A percentile compares a stretch with the other conserved stretches of the same genome.
phyloP scores from a whole-genome alignment of 805 yeast species.

The Clavispora vitiphila region DNA sequence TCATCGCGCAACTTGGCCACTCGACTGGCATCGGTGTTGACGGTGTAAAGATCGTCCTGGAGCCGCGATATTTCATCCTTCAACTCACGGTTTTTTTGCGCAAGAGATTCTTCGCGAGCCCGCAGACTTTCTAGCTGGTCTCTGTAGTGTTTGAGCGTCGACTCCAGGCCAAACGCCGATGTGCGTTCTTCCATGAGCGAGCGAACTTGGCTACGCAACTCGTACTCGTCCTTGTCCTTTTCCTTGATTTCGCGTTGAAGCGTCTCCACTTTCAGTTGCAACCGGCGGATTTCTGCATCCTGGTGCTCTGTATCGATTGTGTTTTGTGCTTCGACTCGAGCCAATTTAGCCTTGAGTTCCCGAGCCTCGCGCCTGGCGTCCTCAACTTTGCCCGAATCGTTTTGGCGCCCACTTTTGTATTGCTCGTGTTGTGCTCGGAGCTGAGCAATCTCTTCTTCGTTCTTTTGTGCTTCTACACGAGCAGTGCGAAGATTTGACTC shows the following conservation, averaged over 20 bases:
- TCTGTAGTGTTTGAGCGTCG: conserved; percentile 16
- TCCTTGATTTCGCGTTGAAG: conserved; percentile 18
- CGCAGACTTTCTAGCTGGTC: conserved; percentile 21
- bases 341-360: conserved; percentile 5
- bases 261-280: conserved; percentile 14
- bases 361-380: conserved; percentile 5
- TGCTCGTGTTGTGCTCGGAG: conserved; percentile 2
- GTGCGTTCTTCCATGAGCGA: conserved; percentile 17
- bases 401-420: background rate
- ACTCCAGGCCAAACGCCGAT: conserved; percentile 10
- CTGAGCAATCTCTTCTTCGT: background rate
- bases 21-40: conserved; percentile 12
- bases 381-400: conserved; percentile 5
- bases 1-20: conserved; percentile 13
- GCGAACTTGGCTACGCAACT: conserved; percentile 19
- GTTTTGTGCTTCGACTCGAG: conserved; percentile 5
- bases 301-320: conserved; percentile 5
- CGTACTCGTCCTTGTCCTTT: conserved; percentile 19
- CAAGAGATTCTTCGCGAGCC: conserved; percentile 15
- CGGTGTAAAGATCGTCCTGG: conserved; percentile 18
- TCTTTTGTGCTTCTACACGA: background rate
- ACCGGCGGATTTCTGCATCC: conserved; percentile 8
- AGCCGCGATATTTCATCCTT: conserved; percentile 25
- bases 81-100: conserved; percentile 17
- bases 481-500: background rate